Conservation (phyloP, 352 stramenopile genomes). For the Pythium plurisporium region DNA sequence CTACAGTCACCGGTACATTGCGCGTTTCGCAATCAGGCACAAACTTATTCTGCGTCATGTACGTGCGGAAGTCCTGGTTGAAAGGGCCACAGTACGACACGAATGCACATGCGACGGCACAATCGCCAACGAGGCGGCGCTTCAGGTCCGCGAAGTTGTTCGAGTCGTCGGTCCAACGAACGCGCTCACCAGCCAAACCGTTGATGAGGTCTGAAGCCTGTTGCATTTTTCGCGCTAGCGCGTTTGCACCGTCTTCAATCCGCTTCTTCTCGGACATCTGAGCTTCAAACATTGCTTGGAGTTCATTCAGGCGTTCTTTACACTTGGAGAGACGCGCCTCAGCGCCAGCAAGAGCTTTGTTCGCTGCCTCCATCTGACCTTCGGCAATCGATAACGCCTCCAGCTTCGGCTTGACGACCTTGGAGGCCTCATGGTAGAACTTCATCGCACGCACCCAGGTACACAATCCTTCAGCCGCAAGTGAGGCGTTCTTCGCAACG, state of each 20-base stretch:
- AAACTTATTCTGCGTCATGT: constrained; percentile 97
- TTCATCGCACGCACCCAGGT: constrained; percentile 98
- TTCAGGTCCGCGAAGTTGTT: constrained; percentile 98
- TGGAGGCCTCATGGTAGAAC: constrained; percentile 98
- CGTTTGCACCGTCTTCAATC: constrained; percentile 95
- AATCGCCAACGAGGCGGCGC: constrained; percentile 94
- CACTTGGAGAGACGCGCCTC: constrained; percentile 92
- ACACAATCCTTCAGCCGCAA: constrained; percentile 95
- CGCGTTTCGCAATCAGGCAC: constrained; percentile 89
- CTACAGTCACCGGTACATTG: constrained; percentile 91
- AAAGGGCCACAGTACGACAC: constrained; percentile 98
- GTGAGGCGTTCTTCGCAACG: constrained; percentile 96
- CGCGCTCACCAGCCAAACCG: constrained; percentile 93
- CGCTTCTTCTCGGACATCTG: constrained; percentile 96
- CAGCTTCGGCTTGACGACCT: constrained; percentile 98
- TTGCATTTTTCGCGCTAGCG: constrained; percentile 96
- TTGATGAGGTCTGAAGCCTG: constrained; percentile 97
- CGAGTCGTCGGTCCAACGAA: constrained; percentile 97
- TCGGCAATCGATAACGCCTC: constrained; percentile 95
- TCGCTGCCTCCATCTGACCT: constrained; percentile 96
- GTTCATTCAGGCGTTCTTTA: constrained; percentile 92
- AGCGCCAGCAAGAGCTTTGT: constrained; percentile 93
- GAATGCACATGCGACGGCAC: constrained; percentile 95
- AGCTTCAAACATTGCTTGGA: constrained; percentile 96
- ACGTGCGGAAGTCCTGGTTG: constrained; percentile 96